These are phyloP conservation scores for Inonotus obliquus DNA, from an alignment of 1,284 basidiomycete genomes.

Conservation along the genomic window DNA sequence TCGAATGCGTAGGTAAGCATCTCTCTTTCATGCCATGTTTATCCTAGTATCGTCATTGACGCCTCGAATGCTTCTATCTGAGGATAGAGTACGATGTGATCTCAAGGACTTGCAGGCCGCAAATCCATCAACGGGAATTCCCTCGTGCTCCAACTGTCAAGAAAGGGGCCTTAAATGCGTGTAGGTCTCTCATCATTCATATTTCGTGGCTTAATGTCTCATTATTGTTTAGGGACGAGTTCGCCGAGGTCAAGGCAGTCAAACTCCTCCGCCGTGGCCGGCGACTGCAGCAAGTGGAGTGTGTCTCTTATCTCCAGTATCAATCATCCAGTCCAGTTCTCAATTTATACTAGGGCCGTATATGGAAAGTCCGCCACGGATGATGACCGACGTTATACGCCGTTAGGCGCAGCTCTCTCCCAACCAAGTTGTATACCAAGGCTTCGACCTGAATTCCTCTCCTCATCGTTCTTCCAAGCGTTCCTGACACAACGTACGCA, in stretches of 20 bases:
- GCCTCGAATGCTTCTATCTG: not conserved
- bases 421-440: slow-evolving; percentile 54
- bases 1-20: slow-evolving; percentile 67
- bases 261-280: slow-evolving; percentile 80
- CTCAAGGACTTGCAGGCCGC: slow-evolving; percentile 62
- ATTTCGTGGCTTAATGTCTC: not conserved
- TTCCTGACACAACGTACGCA: slow-evolving; percentile 77
- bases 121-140: slow-evolving; percentile 35
- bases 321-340: not conserved
- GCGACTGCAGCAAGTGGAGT: slow-evolving; percentile 77
- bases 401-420: slow-evolving; percentile 16
- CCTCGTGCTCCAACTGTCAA: slow-evolving; percentile 80
- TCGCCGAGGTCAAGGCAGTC: slow-evolving; percentile 81
- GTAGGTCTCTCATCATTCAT: slow-evolving; percentile 39
- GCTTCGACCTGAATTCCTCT: slow-evolving; percentile 74
- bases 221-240: slow-evolving; percentile 63
- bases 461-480: slow-evolving; percentile 75
- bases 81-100: slow-evolving; percentile 69
- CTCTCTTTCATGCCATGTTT: slow-evolving; percentile 14
- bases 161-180: slow-evolving; percentile 84
- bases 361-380: slow-evolving; percentile 46
- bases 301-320: slow-evolving; percentile 19
- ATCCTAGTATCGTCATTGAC: not conserved
- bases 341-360: slow-evolving; percentile 30
- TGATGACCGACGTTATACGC: slow-evolving; percentile 27